phyloP scores from a whole-genome alignment of 257 asterid species.

The Coffea canephora region DNA sequence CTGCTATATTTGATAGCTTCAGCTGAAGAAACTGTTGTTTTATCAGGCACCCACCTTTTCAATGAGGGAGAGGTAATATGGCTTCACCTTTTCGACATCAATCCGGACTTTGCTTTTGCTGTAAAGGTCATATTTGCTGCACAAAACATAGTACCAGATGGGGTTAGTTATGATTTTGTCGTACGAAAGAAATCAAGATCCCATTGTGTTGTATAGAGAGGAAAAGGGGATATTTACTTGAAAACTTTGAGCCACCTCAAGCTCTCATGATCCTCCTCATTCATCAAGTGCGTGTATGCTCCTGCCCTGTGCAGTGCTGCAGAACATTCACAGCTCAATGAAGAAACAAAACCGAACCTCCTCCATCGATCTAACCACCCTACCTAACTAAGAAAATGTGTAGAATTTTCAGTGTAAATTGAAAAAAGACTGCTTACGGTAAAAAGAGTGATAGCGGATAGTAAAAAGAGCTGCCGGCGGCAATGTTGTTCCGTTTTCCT shows the following conservation, averaged over 20 bases:
- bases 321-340: background rate
- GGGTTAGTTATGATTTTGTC: background rate
- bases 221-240: conserved; percentile 36
- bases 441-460: conserved; percentile 35
- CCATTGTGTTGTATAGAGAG: too few species aligned
- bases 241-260: conserved; percentile 70
- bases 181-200: background rate
- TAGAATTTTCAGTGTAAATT: background rate
- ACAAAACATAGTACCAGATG: background rate
- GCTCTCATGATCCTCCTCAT: conserved; percentile 60
- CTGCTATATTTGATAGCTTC: background rate
- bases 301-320: conserved; percentile 73
- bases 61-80: conserved; percentile 64
- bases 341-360: too few species aligned
- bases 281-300: conserved; percentile 72
- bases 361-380: too few species aligned
- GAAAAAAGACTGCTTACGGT: conserved; percentile 23
- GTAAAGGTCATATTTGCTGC: conserved; percentile 39
- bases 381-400: background rate
- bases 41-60: conserved; percentile 41
- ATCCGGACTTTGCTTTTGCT: conserved; percentile 37
- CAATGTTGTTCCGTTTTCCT: conserved; percentile 32
- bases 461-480: conserved; percentile 30
- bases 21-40: background rate
- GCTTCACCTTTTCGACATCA: conserved; percentile 47